phyloP scores from a whole-genome alignment of 2,329 filamentous ascomycete species.

The Aspergillus ochraceus region DNA sequence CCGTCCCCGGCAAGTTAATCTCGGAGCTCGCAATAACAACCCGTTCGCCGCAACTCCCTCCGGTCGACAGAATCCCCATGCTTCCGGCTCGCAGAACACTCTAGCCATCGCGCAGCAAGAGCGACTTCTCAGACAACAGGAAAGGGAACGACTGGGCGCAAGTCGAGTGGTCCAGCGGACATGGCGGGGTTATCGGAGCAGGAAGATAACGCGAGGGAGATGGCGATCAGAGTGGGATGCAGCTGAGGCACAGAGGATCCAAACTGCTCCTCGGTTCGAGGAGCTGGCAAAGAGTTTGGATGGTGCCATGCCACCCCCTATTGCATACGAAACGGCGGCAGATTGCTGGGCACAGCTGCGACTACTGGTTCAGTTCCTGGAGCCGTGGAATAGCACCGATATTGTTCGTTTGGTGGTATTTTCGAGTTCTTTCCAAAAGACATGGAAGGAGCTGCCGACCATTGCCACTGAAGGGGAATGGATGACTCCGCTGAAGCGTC shows the following conservation, averaged over 20 bases:
- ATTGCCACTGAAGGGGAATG: constrained; percentile 42
- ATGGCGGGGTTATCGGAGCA: constrained; percentile 75
- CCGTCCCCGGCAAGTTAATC: constrained; percentile 86
- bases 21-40: constrained; percentile 80
- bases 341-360: constrained; percentile 56
- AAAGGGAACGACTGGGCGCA: constrained; percentile 75
- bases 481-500: constrained; percentile 40
- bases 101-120: constrained; percentile 86
- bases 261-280: constrained; percentile 26
- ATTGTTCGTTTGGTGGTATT: constrained; percentile 46
- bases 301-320: constrained; percentile 49
- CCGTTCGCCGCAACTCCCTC: constrained; percentile 68
- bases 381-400: constrained; percentile 48
- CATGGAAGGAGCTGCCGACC: constrained; percentile 36
- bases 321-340: constrained; percentile 34
- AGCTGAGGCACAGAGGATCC: constrained; percentile 47
- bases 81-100: constrained; percentile 69
- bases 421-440: constrained; percentile 42
- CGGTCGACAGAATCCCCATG: constrained; percentile 56
- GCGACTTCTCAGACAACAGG: constrained; percentile 73
- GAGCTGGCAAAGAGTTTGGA: constrained; percentile 44
- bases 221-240: constrained; percentile 66
- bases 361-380: constrained; percentile 67
- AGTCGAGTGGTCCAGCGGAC: constrained; percentile 71
- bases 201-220: constrained; percentile 57